A percentile compares a stretch with the other conserved stretches of the same genome.
Evolutionary conservation across 768 basidiomycete species (phyloP).

Genomic region (Mycena pura): DNA sequence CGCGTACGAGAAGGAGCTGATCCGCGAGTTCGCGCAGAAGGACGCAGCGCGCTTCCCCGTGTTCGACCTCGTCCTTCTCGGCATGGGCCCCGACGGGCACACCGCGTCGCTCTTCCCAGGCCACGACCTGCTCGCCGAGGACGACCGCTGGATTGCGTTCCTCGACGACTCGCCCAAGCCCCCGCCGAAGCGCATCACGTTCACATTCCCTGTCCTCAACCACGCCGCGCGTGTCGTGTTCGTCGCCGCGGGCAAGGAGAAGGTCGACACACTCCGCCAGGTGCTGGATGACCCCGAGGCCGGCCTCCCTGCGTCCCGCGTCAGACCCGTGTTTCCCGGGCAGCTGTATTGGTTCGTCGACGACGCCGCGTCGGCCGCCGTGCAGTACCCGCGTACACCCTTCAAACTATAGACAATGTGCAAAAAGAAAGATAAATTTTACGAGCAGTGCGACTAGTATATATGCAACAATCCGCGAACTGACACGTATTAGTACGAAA

Average conservation of each 20-base stretch:
- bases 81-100: constrained; percentile 98
- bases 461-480: too few species aligned
- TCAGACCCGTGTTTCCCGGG: constrained; percentile 80
- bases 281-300: constrained; percentile 84
- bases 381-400: constrained; percentile 59
- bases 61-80: constrained; percentile 96
- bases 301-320: constrained; percentile 83
- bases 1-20: constrained; percentile 83
- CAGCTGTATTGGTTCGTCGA: constrained; percentile 96
- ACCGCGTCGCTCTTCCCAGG: constrained; percentile 96
- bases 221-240: constrained; percentile 89
- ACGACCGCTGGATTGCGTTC: constrained; percentile 93
- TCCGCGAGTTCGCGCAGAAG: constrained; percentile 88
- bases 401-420: constrained; percentile 57
- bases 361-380: constrained; percentile 75
- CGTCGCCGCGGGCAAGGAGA: constrained; percentile 83
- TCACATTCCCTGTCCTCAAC: constrained; percentile 91
- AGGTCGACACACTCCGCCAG: constrained; percentile 72
- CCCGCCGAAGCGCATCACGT: constrained; percentile 86
- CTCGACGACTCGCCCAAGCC: constrained; percentile 95
- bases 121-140: constrained; percentile 84
- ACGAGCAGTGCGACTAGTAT: neutral
- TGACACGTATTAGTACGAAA: too few species aligned
- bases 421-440: constrained; percentile 2
- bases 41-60: constrained; percentile 96